Evolutionary conservation across 345 rosid species (phyloP).

Genomic region (Arabidopsis suecica): DNA sequence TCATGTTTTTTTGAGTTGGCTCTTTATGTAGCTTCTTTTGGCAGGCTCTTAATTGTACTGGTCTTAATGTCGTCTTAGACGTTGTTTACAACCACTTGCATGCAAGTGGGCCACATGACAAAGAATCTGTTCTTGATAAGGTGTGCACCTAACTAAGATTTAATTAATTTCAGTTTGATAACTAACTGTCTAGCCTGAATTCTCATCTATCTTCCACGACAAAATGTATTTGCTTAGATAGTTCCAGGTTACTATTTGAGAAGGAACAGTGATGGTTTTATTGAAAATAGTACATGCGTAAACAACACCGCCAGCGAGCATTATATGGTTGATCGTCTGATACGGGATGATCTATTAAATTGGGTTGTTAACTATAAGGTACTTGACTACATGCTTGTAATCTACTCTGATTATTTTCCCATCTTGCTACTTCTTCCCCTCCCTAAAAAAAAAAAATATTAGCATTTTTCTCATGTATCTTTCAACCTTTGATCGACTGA

Average conservation of each 20-base stretch:
- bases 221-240: constrained; percentile 56
- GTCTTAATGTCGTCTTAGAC: constrained; percentile 80
- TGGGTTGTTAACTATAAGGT: constrained; percentile 96
- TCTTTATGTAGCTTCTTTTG: constrained; percentile 32
- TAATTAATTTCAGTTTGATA: constrained; percentile 11
- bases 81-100: constrained; percentile 97
- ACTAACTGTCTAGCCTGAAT: constrained; percentile 17
- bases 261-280: constrained; percentile 76
- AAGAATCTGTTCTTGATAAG: constrained; percentile 92
- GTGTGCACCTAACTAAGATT: constrained; percentile 42
- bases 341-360: constrained; percentile 77
- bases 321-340: constrained; percentile 89
- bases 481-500: constrained; percentile 24
- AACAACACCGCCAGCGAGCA: constrained; percentile 99
- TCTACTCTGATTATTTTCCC: constrained; percentile 12
- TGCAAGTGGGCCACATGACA: constrained; percentile 80
- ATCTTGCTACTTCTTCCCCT: constrained; percentile 14
- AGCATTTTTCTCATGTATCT: neutral
- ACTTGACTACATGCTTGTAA: constrained; percentile 21
- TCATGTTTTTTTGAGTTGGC: constrained; percentile 18
- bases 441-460: neutral
- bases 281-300: constrained; percentile 87
- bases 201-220: constrained; percentile 23
- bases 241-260: constrained; percentile 99
- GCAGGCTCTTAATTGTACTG: constrained; percentile 73